These are phyloP conservation scores for Rhodosporidiobolus odoratus DNA, from an alignment of 768 basidiomycete genomes.

Conservation along the genomic window DNA sequence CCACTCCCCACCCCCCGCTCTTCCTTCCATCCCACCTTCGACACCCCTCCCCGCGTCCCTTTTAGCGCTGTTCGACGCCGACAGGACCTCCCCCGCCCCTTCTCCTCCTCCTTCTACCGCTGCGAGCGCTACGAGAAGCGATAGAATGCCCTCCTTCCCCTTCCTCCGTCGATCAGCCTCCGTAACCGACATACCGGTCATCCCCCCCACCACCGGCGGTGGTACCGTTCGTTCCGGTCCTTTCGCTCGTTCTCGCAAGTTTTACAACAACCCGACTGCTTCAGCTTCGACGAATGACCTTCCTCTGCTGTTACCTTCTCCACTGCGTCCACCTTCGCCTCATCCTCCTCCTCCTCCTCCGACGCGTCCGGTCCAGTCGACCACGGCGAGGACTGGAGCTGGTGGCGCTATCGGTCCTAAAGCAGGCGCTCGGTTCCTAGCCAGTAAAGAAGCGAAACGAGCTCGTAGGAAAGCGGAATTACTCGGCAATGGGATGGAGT, in stretches of 20 bases:
- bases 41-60: too few species aligned
- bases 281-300: constrained; percentile 5
- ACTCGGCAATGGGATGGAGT: too few species aligned
- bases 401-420: constrained; percentile 1
- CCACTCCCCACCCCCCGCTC: too few species aligned
- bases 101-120: background rate
- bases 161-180: background rate
- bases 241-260: background rate
- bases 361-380: background rate
- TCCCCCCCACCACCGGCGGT: too few species aligned
- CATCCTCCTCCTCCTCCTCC: background rate
- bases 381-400: background rate
- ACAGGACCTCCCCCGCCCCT: background rate
- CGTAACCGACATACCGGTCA: background rate
- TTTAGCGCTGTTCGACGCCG: too few species aligned
- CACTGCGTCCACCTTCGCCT: background rate
- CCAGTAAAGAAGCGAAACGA: background rate
- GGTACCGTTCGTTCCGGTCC: background rate
- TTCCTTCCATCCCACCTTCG: too few species aligned
- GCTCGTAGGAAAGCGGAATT: constrained; percentile 2
- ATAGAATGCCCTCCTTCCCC: background rate
- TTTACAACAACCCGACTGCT: background rate
- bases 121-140: background rate
- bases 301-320: background rate
- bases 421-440: constrained; percentile 3